Evolutionary conservation across 371 early-diverging fungal species (phyloP), one percentile per base, ranked within the genome.

Genomic region (Syncephalis plumigaleata): DNA sequence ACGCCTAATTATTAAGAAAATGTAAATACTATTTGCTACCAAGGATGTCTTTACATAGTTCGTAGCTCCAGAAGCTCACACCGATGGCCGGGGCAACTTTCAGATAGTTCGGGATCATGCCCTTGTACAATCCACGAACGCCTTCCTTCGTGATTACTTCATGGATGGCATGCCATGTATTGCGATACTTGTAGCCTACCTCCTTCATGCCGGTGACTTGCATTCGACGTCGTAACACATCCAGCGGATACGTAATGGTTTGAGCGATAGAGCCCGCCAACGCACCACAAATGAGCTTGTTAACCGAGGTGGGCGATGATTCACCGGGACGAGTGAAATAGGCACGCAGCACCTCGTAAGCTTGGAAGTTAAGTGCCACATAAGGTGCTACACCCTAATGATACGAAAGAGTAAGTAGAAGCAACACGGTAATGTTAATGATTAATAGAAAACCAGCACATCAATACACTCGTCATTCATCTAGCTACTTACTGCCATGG

Each of bases 231-330:
- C 91, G 71, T 39, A 90, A 59, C 1, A 90, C 81, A 50, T 89
- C 90, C 54, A 93, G 64, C 21, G 94, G 94, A 57, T 91, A 93
- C 9, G 89, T 90, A 25, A 84, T 71, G 1, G 87, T 85, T 60
- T 92, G 92, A 4, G 84, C 84, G 55, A 86, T 75, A 46, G 86
- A 79, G 15, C 94, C 94, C 18, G 87, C 91, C 44, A 85, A 55
- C 2, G 89, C 93, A 46, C 94, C 93, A 50, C 90, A 87, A 0
- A 79, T 44, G 27, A 93, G 57, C 57, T 83, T 80, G 57, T 70
- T 66, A 11, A 62, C 57, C 31, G 76, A 70, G 2, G 79, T 69
- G 5, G 80, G 78, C 3, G 71, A 60, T 1, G 63, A 57, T 56
- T 72, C 65, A 44, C 77, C 79, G 1, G 62, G 57, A 1, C 81